These are phyloP conservation scores for Mycena epipterygia DNA, from an alignment of 768 basidiomycete species.

Conservation along the genomic window DNA sequence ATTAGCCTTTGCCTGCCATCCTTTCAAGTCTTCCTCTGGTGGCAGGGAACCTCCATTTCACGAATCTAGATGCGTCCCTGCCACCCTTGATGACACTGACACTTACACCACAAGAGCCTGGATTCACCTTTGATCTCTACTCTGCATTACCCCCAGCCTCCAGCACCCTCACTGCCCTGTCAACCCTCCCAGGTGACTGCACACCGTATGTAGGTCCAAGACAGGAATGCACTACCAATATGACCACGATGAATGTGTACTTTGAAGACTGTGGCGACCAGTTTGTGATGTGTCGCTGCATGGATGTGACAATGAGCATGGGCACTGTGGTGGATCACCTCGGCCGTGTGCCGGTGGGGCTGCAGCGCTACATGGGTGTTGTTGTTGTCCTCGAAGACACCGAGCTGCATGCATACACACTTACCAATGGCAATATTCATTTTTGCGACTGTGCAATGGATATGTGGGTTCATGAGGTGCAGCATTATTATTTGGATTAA, in stretches of 20 bases:
- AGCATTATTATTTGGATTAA: background rate
- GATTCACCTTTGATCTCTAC: background rate
- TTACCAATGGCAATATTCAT: conserved; percentile 47
- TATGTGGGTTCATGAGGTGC: conserved; percentile 49
- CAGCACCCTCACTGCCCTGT: conserved; percentile 9
- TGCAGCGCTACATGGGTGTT: conserved; percentile 42
- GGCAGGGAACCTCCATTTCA: background rate
- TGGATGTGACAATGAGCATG: conserved; percentile 41
- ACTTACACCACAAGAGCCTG: background rate
- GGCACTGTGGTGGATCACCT: conserved; percentile 42
- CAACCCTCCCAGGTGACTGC: background rate
- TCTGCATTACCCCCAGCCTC: conserved; percentile 16
- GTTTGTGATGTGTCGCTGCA: conserved; percentile 46
- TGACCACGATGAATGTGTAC: conserved; percentile 42
- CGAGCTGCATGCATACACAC: conserved; percentile 42
- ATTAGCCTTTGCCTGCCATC: too few species aligned
- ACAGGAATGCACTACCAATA: conserved; percentile 38
- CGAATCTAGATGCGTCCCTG: background rate
- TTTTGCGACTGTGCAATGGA: conserved; percentile 43
- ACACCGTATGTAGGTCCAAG: background rate
- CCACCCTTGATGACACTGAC: background rate
- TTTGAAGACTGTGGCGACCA: conserved; percentile 45
- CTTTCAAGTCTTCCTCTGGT: background rate
- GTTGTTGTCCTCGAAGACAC: conserved; percentile 32
- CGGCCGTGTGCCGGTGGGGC: conserved; percentile 46